These are phyloP conservation scores for Colletotrichum tanaceti DNA, from an alignment of 2,329 filamentous ascomycete genomes.

Conservation along the genomic window DNA sequence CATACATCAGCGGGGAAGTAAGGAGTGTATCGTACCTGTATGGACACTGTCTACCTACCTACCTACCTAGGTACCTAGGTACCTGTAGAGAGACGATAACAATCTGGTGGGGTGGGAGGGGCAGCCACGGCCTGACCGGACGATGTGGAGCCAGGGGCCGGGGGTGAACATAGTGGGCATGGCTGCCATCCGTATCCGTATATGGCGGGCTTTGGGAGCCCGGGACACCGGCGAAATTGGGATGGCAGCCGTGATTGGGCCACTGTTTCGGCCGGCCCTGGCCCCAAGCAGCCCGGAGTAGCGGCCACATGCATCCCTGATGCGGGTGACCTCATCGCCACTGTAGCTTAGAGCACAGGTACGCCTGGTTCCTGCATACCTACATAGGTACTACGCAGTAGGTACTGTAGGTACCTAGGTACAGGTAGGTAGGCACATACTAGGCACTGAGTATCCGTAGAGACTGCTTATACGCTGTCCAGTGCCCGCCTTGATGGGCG, in stretches of 20 bases:
- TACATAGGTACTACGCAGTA: no score
- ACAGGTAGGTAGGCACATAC: no score
- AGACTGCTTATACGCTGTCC: background rate
- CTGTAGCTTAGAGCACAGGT: background rate
- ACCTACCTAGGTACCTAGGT: no score
- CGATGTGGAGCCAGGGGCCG: conserved; percentile 19
- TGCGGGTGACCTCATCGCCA: conserved; percentile 3
- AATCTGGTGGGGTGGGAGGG: conserved; percentile 5
- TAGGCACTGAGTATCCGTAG: no score
- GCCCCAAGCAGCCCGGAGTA: conserved; percentile 21
- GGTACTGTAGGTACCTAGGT: no score
- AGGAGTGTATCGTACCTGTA: no score
- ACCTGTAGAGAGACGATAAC: background rate
- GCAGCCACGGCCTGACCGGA: conserved; percentile 19
- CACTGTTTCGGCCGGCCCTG: conserved; percentile 14
- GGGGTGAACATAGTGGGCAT: conserved; percentile 19
- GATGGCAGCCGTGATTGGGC: conserved; percentile 34
- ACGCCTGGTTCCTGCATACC: conserved; percentile 32
- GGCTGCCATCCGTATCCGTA: no score
- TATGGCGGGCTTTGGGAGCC: conserved; percentile 20
- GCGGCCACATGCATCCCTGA: conserved; percentile 14
- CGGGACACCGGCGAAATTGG: conserved; percentile 26
- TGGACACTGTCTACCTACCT: no score
- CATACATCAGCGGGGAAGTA: no score
- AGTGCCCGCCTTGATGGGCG: conserved; percentile 5